Percentiles rank a stretch among this genome's conserved stretches.
phyloP scores from a whole-genome alignment of 257 asterid species.

The Coffea eugenioides region DNA sequence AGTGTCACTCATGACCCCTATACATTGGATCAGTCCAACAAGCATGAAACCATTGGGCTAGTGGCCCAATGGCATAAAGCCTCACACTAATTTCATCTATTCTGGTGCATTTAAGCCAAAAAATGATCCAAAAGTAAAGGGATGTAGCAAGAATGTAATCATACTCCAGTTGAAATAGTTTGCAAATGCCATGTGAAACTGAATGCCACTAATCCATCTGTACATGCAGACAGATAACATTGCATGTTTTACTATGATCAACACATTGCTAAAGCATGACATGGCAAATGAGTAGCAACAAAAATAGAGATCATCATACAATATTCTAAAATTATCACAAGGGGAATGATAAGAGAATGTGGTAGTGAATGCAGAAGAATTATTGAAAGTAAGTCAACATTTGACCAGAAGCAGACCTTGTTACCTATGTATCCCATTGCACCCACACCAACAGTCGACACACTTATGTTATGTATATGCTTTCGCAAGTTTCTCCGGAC shows the following conservation, averaged over 20 bases:
- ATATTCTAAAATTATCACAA: not conserved
- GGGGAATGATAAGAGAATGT: not conserved
- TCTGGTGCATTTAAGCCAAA: not conserved
- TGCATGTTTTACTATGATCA: not conserved
- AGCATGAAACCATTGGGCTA: not conserved
- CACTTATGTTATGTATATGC: conserved; percentile 77
- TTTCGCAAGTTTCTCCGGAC: conserved; percentile 79
- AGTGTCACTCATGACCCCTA: not conserved
- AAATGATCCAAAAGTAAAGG: not conserved
- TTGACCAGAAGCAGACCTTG: conserved; percentile 59
- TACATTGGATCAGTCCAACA: not conserved
- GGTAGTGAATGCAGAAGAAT: not conserved
- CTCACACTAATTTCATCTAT: not conserved
- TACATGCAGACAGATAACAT: too few species aligned
- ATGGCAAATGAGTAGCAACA: not conserved
- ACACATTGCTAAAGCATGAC: not conserved
- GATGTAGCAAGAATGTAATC: not conserved
- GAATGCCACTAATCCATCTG: not conserved
- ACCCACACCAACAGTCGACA: conserved; percentile 93
- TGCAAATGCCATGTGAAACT: not conserved
- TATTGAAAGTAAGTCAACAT: conserved; percentile 8
- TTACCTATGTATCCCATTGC: conserved; percentile 97
- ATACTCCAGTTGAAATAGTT: not conserved
- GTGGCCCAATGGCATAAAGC: not conserved
- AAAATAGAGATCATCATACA: not conserved